Percentiles rank a stretch among this genome's conserved stretches.
phyloP scores from a whole-genome alignment of 257 asterid genomes.

The Coffea canephora region DNA sequence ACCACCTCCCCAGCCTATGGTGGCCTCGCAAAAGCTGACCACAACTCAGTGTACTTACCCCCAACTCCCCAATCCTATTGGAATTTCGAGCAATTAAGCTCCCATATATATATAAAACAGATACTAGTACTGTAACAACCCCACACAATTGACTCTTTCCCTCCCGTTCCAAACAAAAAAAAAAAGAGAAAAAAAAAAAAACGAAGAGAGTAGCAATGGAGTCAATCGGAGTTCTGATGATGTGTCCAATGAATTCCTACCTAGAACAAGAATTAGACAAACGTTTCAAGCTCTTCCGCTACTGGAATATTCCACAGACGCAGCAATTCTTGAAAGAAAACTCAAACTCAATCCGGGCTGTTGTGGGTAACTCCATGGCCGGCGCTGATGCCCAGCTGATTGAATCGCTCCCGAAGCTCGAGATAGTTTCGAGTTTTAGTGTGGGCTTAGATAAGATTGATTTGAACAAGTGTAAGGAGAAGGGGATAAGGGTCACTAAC shows the following conservation, averaged over 20 bases:
- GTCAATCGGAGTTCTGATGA: conserved; percentile 58
- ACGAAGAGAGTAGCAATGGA: conserved; percentile 37
- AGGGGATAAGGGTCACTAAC: conserved; percentile 77
- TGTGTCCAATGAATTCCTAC: conserved; percentile 53
- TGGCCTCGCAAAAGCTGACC: not conserved
- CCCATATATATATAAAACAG: not conserved
- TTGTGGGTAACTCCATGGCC: conserved; percentile 51
- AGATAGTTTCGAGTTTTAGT: conserved; percentile 66
- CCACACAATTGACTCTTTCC: not conserved
- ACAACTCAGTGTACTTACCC: not conserved
- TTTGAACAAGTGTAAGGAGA: conserved; percentile 62
- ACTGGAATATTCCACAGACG: conserved; percentile 51
- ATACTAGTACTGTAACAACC: not conserved
- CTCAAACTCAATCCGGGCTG: conserved; percentile 63
- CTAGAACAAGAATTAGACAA: conserved; percentile 63
- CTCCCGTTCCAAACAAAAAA: not conserved
- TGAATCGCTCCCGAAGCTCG: conserved; percentile 64
- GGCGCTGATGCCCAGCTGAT: conserved; percentile 59
- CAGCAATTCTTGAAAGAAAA: conserved; percentile 47
- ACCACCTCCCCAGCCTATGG: not conserved
- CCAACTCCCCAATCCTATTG: not conserved
- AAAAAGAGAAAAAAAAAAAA: too few species aligned
- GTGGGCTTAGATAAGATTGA: conserved; percentile 88
- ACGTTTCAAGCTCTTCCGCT: conserved; percentile 66
- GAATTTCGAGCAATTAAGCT: not conserved